Conservation (phyloP, 1,284 basidiomycete species). For the Cryptococcus jaspeensis region DNA sequence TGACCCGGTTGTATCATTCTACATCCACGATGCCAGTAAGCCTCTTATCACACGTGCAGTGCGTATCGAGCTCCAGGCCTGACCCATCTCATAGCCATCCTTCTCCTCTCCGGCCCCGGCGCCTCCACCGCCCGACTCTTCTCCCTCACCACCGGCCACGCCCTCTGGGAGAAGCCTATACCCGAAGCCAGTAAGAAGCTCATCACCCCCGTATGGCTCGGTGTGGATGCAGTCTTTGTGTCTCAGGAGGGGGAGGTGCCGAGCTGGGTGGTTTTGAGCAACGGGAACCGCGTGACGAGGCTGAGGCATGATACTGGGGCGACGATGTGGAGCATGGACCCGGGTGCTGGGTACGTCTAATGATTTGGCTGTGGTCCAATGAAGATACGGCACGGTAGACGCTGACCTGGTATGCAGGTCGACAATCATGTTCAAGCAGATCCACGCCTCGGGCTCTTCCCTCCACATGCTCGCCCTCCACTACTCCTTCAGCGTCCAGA, state of each 20-base stretch:
- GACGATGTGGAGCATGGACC: conserved; percentile 40
- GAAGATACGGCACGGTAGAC: background rate
- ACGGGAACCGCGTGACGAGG: conserved; percentile 37
- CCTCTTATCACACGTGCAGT: background rate
- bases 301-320: conserved; percentile 30
- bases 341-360: conserved; percentile 27
- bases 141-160: conserved; percentile 63
- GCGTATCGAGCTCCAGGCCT: background rate
- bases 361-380: background rate
- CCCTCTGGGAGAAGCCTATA: conserved; percentile 67
- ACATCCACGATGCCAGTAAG: conserved; percentile 62
- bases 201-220: conserved; percentile 54
- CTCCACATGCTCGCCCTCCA: conserved; percentile 69
- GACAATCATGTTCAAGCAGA: conserved; percentile 62
- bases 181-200: conserved; percentile 53
- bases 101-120: conserved; percentile 71
- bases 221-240: conserved; percentile 53
- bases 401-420: conserved; percentile 54
- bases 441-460: conserved; percentile 58
- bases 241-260: conserved; percentile 11
- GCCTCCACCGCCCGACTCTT: conserved; percentile 71
- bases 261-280: conserved; percentile 36
- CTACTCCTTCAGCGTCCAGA: conserved; percentile 63
- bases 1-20: conserved; percentile 70
- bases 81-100: conserved; percentile 56